Percentiles rank a stretch among this genome's conserved stretches.
phyloP scores from a whole-genome alignment of 23 red algal species.

The Gracilariopsis chorda region DNA sequence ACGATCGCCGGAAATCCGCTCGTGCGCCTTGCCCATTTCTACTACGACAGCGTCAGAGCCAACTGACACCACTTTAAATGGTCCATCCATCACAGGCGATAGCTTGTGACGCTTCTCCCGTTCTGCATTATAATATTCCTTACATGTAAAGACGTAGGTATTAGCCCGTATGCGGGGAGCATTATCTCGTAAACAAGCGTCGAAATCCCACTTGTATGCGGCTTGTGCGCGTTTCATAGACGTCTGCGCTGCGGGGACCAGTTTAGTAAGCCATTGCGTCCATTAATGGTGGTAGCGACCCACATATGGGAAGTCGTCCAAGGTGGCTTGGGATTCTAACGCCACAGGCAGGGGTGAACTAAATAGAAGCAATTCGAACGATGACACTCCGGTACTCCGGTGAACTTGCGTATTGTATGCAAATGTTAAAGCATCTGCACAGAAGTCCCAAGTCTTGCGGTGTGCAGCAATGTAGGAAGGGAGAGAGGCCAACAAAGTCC shows the following conservation, averaged over 20 bases:
- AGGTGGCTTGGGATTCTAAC: not conserved
- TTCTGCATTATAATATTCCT: conserved; percentile 1
- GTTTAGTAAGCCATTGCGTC: not conserved
- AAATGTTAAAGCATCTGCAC: not conserved
- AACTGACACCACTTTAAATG: conserved; percentile 8
- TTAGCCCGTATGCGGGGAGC: not conserved
- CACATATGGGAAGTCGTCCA: not conserved
- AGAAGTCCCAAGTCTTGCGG: not conserved
- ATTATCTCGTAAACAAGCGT: not conserved
- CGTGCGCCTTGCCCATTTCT: not conserved
- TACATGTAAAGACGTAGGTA: not conserved
- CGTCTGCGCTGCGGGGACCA: not conserved
- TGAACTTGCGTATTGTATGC: conserved; percentile 1
- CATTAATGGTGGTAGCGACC: not conserved
- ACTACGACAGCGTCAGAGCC: not conserved
- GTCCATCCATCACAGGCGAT: conserved; percentile 25
- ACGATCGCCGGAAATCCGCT: not conserved
- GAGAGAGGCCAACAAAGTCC: not conserved
- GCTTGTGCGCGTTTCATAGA: not conserved
- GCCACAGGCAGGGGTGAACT: not conserved
- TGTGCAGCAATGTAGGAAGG: not conserved
- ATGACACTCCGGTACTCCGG: not conserved
- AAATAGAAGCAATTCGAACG: not conserved
- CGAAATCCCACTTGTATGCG: not conserved
- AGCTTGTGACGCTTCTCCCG: not conserved